Base-by-base conservation (phyloP, 1,139 yeast species). In the Hyphopichia khmerensis region DNA sequence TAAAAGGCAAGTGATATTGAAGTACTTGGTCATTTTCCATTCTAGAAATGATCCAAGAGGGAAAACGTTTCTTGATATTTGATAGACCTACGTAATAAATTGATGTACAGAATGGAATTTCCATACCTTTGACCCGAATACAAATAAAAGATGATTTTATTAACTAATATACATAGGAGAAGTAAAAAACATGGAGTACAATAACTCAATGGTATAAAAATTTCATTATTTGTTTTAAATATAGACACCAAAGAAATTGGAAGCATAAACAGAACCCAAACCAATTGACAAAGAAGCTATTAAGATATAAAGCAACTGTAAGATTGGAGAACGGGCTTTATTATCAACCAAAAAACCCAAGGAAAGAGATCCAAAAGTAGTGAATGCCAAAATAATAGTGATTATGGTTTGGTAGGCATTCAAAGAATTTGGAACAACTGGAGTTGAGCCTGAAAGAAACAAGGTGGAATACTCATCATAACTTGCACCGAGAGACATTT, bases 161-260 rank as follows among this genome's bases (percentile, higher is more conserved):
- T 26, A 26, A 26, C 29, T 26, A 26, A 11, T 26, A 26, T 26
- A 26, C 29, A 26, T 26, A 26, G 11, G n/a, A 26, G 29, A 26
- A 26, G 29, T 26, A 26, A 26, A 26, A 26, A 11, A 4, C 13
- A 4, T 3, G 29, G 4, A 8, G n/a, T 9, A 9, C 24, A 21
- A 21, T 21, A 9, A 21, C 24, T n/a, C n/a, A n/a, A n/a, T n/a
- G n/a, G n/a, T n/a, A n/a, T n/a, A n/a, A n/a, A n/a, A n/a, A n/a
- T n/a, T n/a, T n/a, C n/a, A n/a, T n/a, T n/a, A n/a, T n/a, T 21
- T 21, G 24, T 21, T 21, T 45, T 53, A 72, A 42, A 72, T 64
- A 49, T 72, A 71, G 4, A 73, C 78, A 24, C 78, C 78, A 36
- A 72, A 73, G 47, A 60, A 68, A 55, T 72, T 73, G 43, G 75